phyloP scores from a whole-genome alignment of 2,329 filamentous ascomycete genomes.

The Colletotrichum chlorophyti region DNA sequence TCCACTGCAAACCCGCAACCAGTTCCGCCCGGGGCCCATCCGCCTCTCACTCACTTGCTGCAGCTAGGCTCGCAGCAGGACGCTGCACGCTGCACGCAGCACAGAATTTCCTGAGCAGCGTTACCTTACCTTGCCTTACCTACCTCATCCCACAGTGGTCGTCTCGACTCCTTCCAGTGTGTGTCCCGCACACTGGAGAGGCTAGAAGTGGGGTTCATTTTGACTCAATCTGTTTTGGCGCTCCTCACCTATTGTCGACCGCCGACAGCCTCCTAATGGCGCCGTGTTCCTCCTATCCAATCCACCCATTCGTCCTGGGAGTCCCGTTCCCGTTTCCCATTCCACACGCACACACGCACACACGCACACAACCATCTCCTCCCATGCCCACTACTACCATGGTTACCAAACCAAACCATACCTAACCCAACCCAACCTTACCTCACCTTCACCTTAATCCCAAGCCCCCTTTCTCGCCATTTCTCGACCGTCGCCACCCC shows the following conservation, averaged over 20 bases:
- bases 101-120: too few relatives aligned
- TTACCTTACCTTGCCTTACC: background rate
- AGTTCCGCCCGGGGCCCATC: too few relatives aligned
- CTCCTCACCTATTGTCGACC: conserved; percentile 26
- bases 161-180: conserved; percentile 23
- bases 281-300: too few relatives aligned
- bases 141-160: background rate
- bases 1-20: too few relatives aligned
- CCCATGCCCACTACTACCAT: background rate
- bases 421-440: too few relatives aligned
- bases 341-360: conserved; percentile 18
- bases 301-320: too few relatives aligned
- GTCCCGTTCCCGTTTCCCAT: too few relatives aligned
- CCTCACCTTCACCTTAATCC: conserved; percentile 4
- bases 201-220: conserved; percentile 34
- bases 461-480: conserved; percentile 17
- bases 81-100: too few relatives aligned
- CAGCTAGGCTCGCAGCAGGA: too few relatives aligned
- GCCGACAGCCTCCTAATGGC: conserved; percentile 23
- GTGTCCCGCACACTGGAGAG: too few relatives aligned
- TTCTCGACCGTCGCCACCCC: background rate
- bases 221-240: conserved; percentile 29
- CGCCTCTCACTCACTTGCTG: too few relatives aligned
- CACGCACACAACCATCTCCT: background rate
- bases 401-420: too few relatives aligned